Evolutionary conservation across 331 rosid genomes (phyloP).

Genomic region (Ulmus americana): DNA sequence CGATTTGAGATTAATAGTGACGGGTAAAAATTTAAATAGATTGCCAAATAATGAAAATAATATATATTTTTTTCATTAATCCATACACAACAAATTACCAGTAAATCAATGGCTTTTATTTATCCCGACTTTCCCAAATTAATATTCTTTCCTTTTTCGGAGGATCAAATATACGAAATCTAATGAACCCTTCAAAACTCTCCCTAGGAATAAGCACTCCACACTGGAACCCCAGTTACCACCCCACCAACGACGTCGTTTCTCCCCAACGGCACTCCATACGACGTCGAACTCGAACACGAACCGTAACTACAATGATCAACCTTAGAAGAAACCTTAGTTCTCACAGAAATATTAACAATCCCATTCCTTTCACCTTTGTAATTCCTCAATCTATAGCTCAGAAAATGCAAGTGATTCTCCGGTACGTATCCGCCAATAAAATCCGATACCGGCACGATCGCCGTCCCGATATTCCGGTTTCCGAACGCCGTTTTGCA

Average conservation of each 20-base stretch:
- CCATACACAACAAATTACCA: too few species aligned
- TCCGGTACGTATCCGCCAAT: conserved; percentile 34
- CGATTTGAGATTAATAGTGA: too few species aligned
- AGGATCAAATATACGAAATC: too few species aligned
- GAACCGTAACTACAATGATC: neutral
- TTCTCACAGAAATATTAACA: conserved; percentile 44
- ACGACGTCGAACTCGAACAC: neutral
- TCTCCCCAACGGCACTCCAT: neutral
- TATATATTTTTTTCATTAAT: too few species aligned
- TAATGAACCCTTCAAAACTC: too few species aligned
- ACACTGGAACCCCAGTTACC: conserved; percentile 52
- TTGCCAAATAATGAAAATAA: too few species aligned
- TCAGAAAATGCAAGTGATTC: conserved; percentile 34
- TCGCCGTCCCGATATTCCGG: conserved; percentile 40
- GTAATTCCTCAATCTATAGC: conserved; percentile 50
- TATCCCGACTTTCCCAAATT: too few species aligned
- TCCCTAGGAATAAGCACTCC: conserved; percentile 8
- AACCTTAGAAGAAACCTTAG: neutral
- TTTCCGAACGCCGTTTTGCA: conserved; percentile 25
- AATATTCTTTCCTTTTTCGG: too few species aligned
- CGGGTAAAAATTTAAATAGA: too few species aligned
- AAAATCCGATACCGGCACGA: conserved; percentile 49
- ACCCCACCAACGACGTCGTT: neutral
- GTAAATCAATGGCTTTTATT: too few species aligned
- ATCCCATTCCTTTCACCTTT: conserved; percentile 50